These are phyloP conservation scores for Podaxis rugospora DNA, from an alignment of 768 basidiomycete species.

Conservation along the genomic window DNA sequence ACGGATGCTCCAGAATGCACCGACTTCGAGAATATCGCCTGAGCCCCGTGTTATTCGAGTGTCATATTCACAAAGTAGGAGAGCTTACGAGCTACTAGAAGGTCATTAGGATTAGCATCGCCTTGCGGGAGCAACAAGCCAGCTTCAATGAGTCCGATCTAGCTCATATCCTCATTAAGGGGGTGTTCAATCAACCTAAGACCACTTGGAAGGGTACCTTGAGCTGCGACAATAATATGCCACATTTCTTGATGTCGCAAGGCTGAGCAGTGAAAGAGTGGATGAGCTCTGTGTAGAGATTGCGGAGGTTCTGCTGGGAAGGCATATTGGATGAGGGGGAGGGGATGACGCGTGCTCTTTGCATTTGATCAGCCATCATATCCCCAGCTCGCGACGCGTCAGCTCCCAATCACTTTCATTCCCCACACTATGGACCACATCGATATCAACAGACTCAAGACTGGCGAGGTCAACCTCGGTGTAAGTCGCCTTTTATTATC, in stretches of 20 bases:
- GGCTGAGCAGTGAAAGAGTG: constrained; percentile 62
- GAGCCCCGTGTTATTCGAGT: neutral
- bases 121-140: constrained; percentile 74
- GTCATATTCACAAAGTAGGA: neutral
- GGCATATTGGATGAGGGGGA: constrained; percentile 7
- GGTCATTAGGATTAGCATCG: constrained; percentile 58
- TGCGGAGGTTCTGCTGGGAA: constrained; percentile 45
- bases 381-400: constrained; percentile 43
- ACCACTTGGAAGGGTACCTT: constrained; percentile 47
- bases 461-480: constrained; percentile 95
- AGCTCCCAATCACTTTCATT: constrained; percentile 27
- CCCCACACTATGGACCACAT: constrained; percentile 49
- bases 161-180: constrained; percentile 7
- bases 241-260: constrained; percentile 66
- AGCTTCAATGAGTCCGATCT: constrained; percentile 76
- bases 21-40: constrained; percentile 96
- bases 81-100: constrained; percentile 68
- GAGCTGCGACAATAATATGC: constrained; percentile 59
- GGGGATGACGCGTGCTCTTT: constrained; percentile 32
- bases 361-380: constrained; percentile 3
- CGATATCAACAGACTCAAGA: constrained; percentile 85
- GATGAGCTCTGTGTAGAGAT: constrained; percentile 63
- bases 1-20: constrained; percentile 90
- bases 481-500: constrained; percentile 43
- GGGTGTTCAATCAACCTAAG: neutral